Percentiles rank a stretch among this genome's conserved stretches.
Evolutionary conservation across 139 green algal genomes (phyloP).

Genomic region (Gonium pectorale): DNA sequence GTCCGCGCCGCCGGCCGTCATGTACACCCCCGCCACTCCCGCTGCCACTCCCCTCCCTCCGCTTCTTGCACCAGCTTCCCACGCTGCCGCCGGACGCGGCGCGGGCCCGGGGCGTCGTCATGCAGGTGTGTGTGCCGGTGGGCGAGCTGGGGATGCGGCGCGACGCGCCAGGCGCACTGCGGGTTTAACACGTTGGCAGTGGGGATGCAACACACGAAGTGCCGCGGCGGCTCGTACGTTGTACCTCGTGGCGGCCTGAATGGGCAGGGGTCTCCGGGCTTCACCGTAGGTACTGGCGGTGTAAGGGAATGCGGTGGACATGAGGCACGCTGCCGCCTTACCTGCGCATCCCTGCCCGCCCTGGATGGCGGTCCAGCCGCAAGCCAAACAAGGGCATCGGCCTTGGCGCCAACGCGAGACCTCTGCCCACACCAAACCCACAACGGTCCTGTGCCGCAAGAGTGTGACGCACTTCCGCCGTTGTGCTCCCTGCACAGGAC

Average conservation of each 20-base stretch:
- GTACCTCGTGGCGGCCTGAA: no score
- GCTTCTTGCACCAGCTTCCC: slow-evolving; percentile 78
- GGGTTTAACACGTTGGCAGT: not conserved
- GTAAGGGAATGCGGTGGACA: no score
- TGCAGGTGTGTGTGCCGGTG: slow-evolving; percentile 58
- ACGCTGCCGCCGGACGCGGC: slow-evolving; percentile 41
- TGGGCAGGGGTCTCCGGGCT: not conserved
- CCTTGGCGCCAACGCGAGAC: no score
- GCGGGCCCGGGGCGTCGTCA: slow-evolving; percentile 67
- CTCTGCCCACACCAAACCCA: no score
- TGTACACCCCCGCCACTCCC: not conserved
- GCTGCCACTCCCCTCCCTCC: not conserved
- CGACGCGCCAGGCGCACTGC: not conserved
- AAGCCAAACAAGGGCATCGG: no score
- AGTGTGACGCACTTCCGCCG: no score
- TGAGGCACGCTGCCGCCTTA: no score
- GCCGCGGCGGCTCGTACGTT: no score
- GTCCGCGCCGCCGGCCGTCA: not conserved
- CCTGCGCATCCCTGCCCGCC: no score
- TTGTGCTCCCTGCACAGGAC: not conserved
- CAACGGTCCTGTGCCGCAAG: no score
- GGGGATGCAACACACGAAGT: not conserved
- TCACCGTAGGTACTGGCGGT: not conserved
- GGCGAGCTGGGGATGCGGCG: not conserved
- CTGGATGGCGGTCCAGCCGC: no score